Evolutionary conservation across 2,329 filamentous ascomycete genomes (phyloP).

Genomic region (Leptosphaerulina australis): DNA sequence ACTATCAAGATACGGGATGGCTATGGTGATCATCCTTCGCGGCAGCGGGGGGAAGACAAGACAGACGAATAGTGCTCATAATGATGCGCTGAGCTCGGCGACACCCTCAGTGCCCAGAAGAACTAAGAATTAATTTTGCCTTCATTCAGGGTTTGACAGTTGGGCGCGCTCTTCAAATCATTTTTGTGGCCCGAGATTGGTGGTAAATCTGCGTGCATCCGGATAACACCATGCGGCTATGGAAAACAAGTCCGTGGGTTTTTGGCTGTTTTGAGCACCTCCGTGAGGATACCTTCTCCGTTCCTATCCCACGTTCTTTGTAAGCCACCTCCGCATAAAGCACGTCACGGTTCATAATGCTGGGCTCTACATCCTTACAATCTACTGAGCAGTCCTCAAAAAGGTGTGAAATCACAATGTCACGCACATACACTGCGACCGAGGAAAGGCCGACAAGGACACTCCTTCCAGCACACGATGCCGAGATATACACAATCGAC

Average conservation of each 20-base stretch:
- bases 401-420: slow-evolving; percentile 19
- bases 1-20: slow-evolving; percentile 13
- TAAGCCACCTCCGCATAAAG: slow-evolving; percentile 19
- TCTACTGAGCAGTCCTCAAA: neutral
- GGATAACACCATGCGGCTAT: slow-evolving; percentile 16
- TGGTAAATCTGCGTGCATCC: slow-evolving; percentile 12
- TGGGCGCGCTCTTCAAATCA: neutral
- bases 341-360: slow-evolving; percentile 12
- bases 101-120: neutral
- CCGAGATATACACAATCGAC: slow-evolving; percentile 33
- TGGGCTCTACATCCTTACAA: slow-evolving; percentile 6
- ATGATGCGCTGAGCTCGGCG: neutral
- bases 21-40: slow-evolving; percentile 12
- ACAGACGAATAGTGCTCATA: neutral
- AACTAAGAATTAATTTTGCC: neutral
- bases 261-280: slow-evolving; percentile 5
- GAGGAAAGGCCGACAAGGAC: slow-evolving; percentile 10
- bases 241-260: slow-evolving; percentile 11
- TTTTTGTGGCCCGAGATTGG: slow-evolving; percentile 7
- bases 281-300: slow-evolving; percentile 16
- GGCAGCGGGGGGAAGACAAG: slow-evolving; percentile 2
- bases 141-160: neutral
- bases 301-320: slow-evolving; percentile 3
- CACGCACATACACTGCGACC: slow-evolving; percentile 16
- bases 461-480: slow-evolving; percentile 9